phyloP scores from a whole-genome alignment of 306 rosid species.

The Begonia fuchsioides region DNA sequence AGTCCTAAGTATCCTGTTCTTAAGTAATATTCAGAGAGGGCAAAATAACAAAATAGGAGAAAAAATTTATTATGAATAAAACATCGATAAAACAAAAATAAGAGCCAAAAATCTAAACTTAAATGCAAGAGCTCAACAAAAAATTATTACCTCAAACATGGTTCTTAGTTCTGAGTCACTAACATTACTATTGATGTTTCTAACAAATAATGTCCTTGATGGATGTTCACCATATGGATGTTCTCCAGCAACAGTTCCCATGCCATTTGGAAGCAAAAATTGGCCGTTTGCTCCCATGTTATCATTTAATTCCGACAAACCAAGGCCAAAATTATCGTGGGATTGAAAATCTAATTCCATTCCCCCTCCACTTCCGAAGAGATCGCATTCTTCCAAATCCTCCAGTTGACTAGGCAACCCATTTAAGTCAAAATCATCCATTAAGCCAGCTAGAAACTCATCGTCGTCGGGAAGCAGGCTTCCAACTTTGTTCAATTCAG shows the following conservation, averaged over 20 bases:
- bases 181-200: too few relatives aligned
- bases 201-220: conserved; percentile 41
- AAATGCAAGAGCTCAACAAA: too few relatives aligned
- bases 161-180: too few relatives aligned
- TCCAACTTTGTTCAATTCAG: conserved; percentile 36
- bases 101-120: too few relatives aligned
- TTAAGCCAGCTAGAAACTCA: conserved; percentile 74
- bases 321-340: conserved; percentile 40
- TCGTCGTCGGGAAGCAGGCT: conserved; percentile 76
- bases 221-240: conserved; percentile 99
- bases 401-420: conserved; percentile 77
- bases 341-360: conserved; percentile 76
- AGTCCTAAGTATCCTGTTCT: too few relatives aligned
- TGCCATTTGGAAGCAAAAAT: conserved; percentile 52
- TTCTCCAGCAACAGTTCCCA: conserved; percentile 41
- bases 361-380: conserved; percentile 83
- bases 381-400: conserved; percentile 75
- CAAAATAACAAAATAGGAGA: too few relatives aligned
- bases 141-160: too few relatives aligned
- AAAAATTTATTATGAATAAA: too few relatives aligned
- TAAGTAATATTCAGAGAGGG: too few relatives aligned
- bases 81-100: too few relatives aligned
- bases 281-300: conserved; percentile 36
- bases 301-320: conserved; percentile 55
- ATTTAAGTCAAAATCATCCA: conserved; percentile 80